Base-by-base conservation (phyloP, 371 early-diverging fungal species). In the Haplosporangium sp. region DNA sequence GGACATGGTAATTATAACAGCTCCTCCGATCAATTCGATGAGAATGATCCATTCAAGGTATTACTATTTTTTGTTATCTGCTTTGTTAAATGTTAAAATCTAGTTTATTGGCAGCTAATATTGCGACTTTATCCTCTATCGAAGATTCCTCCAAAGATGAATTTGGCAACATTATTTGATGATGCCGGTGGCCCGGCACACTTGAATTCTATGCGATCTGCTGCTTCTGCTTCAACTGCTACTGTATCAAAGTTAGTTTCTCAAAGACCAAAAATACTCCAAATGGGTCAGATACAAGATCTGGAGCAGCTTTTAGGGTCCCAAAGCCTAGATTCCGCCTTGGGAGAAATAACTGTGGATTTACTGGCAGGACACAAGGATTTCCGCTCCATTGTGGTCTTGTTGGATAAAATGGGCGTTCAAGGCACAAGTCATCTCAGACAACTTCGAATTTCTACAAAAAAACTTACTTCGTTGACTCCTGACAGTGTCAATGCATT, bases 401-500 rank as follows among this genome's bases (percentile, higher is more conserved):
- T 74, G 34, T 47, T 79, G 34, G 74, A 74, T 9, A 67, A 65
- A n/a, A 74, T 79, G 79, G 79, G 79, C 1, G 68, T 71, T 5
- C 79, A 74, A 7, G 74, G 79, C 2, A 79, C 79, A 39, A 35
- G 74, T 17, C 67, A 70, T 64, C 40, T 79, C 45, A 58, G 79
- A 1, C 79, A 74, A 20, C 71, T 79, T 27, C 67, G 79, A 11
- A 74, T 74, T 52, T 70, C 71, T 6, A 74, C 79, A 10, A 55
- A 67, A 27, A 74, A 71, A 58, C 65, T 74, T 5, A 44, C 50
- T 4, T 73, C 65, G 11, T 64, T 79, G 13, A 65, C 67, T 11
- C 71, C 64, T 1, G 79, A 79, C 48, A 74, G 48, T 17, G 71
- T 79, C 56, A 65, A 79, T 63, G 79, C 74, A 1, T 79, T 79